Percentiles rank a stretch among this genome's conserved stretches.
These are phyloP conservation scores for Kodamaea laetipori DNA, from an alignment of 805 yeast species.

Conservation along the genomic window DNA sequence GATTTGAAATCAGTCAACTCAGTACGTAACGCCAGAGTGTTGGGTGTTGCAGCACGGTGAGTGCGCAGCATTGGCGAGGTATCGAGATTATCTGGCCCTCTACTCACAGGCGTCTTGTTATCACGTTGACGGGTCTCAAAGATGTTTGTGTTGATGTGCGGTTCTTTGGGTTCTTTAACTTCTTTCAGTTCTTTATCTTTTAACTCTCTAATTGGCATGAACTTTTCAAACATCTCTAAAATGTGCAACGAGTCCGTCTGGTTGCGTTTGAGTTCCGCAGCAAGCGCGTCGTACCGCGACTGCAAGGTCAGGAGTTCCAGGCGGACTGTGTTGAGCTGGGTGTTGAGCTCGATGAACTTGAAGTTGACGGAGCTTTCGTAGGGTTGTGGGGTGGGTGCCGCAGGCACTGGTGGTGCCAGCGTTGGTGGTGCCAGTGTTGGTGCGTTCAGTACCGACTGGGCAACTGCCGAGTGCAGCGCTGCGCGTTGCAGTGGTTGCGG, in stretches of 20 bases:
- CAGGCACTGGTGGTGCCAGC: too few relatives aligned
- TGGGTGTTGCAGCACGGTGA: slow-evolving; percentile 6
- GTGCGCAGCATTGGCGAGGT: slow-evolving; percentile 20
- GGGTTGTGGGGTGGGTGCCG: slow-evolving; percentile 13
- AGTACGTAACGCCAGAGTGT: slow-evolving; percentile 2
- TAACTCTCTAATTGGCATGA: slow-evolving; percentile 13
- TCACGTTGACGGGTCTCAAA: slow-evolving; percentile 23
- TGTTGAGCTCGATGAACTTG: slow-evolving; percentile 40
- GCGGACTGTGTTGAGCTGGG: slow-evolving; percentile 37
- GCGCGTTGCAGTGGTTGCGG: not conserved
- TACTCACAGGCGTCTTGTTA: slow-evolving; percentile 27
- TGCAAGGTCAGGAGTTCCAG: slow-evolving; percentile 47
- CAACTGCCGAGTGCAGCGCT: too few relatives aligned
- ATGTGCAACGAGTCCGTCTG: slow-evolving; percentile 56
- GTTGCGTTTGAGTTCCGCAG: slow-evolving; percentile 49
- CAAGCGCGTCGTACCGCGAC: slow-evolving; percentile 48
- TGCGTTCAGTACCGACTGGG: slow-evolving; percentile 4
- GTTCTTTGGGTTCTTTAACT: slow-evolving; percentile 10
- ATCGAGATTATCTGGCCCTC: slow-evolving; percentile 12
- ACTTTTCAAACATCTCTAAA: slow-evolving; percentile 47
- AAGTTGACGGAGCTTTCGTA: slow-evolving; percentile 25
- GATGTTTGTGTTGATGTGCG: slow-evolving; percentile 13
- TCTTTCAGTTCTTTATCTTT: too few relatives aligned
- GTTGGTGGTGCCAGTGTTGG: slow-evolving; percentile 8
- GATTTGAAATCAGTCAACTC: slow-evolving; percentile 15